phyloP scores from a whole-genome alignment of 345 rosid genomes.

The Anacardium occidentale region DNA sequence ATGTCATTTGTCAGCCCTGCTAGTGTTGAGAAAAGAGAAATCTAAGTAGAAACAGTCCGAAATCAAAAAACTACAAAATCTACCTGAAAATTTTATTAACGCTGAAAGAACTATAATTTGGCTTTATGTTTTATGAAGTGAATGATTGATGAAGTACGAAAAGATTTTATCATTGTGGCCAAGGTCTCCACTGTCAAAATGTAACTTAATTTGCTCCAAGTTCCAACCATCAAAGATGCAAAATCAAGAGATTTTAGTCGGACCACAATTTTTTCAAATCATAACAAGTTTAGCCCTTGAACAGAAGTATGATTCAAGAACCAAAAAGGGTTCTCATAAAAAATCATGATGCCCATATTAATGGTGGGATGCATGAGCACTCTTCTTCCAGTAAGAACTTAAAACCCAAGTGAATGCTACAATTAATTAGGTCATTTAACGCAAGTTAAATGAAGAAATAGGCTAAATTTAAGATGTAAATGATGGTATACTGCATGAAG shows the following conservation, averaged over 20 bases:
- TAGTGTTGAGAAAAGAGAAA: slow-evolving; percentile 7
- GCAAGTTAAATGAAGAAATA: no score
- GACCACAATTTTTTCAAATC: neutral
- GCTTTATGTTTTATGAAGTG: neutral
- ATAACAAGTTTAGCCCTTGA: no score
- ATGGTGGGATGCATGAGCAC: no score
- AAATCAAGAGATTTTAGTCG: neutral
- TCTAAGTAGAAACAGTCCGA: neutral
- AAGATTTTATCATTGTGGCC: neutral
- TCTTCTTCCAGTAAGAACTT: no score
- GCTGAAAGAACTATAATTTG: neutral
- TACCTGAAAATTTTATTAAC: neutral
- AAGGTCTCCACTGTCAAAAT: neutral
- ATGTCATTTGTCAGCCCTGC: slow-evolving; percentile 18
- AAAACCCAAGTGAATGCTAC: no score
- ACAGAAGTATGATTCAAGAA: no score
- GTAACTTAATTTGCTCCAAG: neutral
- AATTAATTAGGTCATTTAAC: no score
- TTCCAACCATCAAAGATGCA: neutral
- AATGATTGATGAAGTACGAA: neutral
- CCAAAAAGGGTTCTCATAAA: no score
- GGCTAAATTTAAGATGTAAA: no score
- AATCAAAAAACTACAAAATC: neutral
- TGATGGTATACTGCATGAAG: no score
- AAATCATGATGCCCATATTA: no score